Percentiles rank a stretch among this genome's conserved stretches.
Evolutionary conservation across 805 yeast species (phyloP).

Genomic region (Komagataella mondaviorum): DNA sequence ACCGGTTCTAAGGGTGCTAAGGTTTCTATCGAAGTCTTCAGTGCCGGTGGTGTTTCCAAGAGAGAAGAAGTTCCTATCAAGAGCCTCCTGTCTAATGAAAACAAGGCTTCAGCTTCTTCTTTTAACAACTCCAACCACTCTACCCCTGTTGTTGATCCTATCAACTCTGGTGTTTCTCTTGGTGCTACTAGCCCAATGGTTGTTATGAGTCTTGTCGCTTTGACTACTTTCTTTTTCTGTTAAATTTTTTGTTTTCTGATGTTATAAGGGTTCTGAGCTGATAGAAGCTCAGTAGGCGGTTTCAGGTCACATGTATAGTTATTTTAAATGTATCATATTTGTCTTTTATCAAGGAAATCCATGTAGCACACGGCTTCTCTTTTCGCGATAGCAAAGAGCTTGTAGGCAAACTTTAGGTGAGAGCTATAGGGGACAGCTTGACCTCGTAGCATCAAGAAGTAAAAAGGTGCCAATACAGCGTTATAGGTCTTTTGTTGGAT

Average conservation of each 20-base stretch:
- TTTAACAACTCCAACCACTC: neutral
- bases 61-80: neutral
- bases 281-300: neutral
- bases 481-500: neutral
- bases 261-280: neutral
- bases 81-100: neutral
- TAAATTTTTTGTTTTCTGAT: neutral
- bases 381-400: neutral
- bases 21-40: constrained; percentile 67
- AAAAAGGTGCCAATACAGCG: neutral
- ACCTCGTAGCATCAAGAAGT: neutral
- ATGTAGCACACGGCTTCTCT: too few relatives aligned
- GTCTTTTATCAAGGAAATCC: neutral
- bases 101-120: neutral
- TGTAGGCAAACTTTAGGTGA: too few relatives aligned
- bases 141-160: neutral
- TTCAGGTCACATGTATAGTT: neutral
- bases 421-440: too few relatives aligned
- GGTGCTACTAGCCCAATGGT: neutral
- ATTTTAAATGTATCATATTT: neutral
- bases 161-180: neutral
- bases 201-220: neutral
- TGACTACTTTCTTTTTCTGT: neutral
- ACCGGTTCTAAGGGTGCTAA: constrained; percentile 52
- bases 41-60: constrained; percentile 3